Base-by-base conservation (phyloP, 306 rosid species). In the Malus fusca region DNA sequence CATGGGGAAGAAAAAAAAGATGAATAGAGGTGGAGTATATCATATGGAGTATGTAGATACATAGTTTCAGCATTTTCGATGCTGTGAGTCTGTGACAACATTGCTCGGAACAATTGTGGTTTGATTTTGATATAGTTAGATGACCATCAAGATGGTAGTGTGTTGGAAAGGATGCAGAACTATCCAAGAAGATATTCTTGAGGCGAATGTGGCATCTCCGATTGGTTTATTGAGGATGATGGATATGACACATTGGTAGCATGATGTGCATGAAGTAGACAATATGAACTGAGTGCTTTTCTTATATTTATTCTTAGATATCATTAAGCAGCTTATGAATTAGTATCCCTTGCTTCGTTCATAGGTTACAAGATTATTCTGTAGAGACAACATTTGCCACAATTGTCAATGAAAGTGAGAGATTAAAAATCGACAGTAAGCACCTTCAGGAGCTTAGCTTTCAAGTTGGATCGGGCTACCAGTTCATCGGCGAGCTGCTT, bases 401-500 rank as follows among this genome's bases (percentile, higher is more conserved):
- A 79, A 70, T 95, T 22, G 72, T 81, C 9, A 92, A 92, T 66
- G 88, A 93, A 63, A 81, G 80, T 78, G 78, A 77, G 78, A 77
- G 44, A 73, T 72, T 87, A 53, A 84, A 75, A 83, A 84, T 94
- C 51, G 62, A 60, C 64, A 89, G 88, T 30, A 82, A 78, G 77
- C 88, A 89, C 79, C 82, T 90, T 68, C 75, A 78, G 81, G 92
- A 88, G 77, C 80, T 92, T 55, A 79, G 59, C 59, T 85, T 95
- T 83, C 86, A 80, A 74, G 83, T 82, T 60, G 96, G 90, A 69
- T 89, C 91, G 66, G 33, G 88, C 79, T 93, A 90, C 85, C 91
- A 93, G 83, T 91, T 91, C 83, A 88, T 95, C 28, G 88, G 96
- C 7, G 92, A 92, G 77, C 90, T 95, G 72, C 87, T 66, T 77